Base-by-base conservation (phyloP, 2,329 filamentous ascomycete genomes). In the Colletotrichum musicola region DNA sequence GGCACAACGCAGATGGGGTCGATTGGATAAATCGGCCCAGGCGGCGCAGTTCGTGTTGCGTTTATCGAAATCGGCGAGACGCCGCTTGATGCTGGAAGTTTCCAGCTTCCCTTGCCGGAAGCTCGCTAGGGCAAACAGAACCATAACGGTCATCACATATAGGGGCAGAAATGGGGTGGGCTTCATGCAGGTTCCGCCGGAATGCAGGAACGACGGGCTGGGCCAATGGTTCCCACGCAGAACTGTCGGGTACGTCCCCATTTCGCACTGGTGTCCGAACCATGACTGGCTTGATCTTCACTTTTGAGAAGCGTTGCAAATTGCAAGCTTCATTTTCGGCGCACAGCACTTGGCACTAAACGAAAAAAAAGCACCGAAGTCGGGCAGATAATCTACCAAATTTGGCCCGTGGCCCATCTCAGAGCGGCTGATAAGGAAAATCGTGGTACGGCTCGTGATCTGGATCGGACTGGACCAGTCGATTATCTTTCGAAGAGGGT, bases 161-260 rank as follows among this genome's bases (percentile, higher is more conserved):
- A 66, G 62, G 62, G 62, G 55, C 38, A 47, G 59, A 49, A 35
- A 53, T 62, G 59, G 49, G 46, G 16, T 46, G 20, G 54, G 49
- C 54, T 55, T 66, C 49, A 61, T 61, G 65, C 55, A 50, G 50
- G 55, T 65, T 68, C 62, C 62, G 62, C 66, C 50, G 7, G 22
- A 55, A 66, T 66, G 62, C 66, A 68, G 66, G 65, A 65, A 65
- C 66, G 35, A 30, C 22, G 27, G 55, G 50, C 62, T 56, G 40
- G 44, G 55, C 62, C 65, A 68, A 65, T 60, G 35, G 18, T 42
- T 51, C 42, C 35, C 30, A 58, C 49, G 14, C 14, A 62, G 27
- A 20, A 49, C 35, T 49, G 30, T 27, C 27, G n/a, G n/a, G 44
- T n/a, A 6, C 62, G 54, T 54, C 54, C 61, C 66, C 40, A 53